Conservation (phyloP, 306 rosid genomes). For the Corylus americana region DNA sequence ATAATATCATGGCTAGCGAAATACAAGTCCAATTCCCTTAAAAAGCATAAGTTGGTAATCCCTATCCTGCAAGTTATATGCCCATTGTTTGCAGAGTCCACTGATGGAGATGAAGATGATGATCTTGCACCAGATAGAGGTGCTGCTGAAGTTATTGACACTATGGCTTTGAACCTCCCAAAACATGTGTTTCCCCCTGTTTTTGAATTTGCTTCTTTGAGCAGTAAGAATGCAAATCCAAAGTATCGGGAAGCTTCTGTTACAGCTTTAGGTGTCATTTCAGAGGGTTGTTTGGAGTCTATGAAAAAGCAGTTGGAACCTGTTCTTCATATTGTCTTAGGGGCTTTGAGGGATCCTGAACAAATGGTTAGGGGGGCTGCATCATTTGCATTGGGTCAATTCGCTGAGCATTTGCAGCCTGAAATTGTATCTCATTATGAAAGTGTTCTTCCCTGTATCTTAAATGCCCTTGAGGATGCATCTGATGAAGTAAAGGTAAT, state of each 20-base stretch:
- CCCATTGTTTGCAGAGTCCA: slow-evolving; percentile 91
- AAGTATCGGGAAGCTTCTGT: slow-evolving; percentile 98
- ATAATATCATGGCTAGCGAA: slow-evolving; percentile 96
- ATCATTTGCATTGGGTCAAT: slow-evolving; percentile 97
- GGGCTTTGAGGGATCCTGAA: slow-evolving; percentile 93
- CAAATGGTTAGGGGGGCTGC: slow-evolving; percentile 99
- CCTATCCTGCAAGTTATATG: slow-evolving; percentile 92
- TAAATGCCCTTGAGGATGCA: slow-evolving; percentile 85
- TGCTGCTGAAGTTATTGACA: slow-evolving; percentile 97
- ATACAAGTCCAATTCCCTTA: slow-evolving; percentile 81
- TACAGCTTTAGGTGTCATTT: slow-evolving; percentile 86
- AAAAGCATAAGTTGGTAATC: slow-evolving; percentile 79
- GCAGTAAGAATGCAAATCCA: slow-evolving; percentile 84
- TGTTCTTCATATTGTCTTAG: slow-evolving; percentile 85
- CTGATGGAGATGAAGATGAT: slow-evolving; percentile 74
- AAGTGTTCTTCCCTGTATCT: slow-evolving; percentile 96
- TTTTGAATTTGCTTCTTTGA: slow-evolving; percentile 83
- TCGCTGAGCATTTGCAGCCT: slow-evolving; percentile 95
- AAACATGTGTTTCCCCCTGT: slow-evolving; percentile 84
- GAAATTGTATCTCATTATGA: slow-evolving; percentile 91
- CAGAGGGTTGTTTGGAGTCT: slow-evolving; percentile 93
- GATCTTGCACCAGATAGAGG: slow-evolving; percentile 99
- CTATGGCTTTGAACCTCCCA: slow-evolving; percentile 87
- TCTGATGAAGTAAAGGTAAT: slow-evolving; percentile 97
- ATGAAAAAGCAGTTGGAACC: slow-evolving; percentile 87